phyloP scores from a whole-genome alignment of 1,284 basidiomycete species.

The Tausonia pullulans region DNA sequence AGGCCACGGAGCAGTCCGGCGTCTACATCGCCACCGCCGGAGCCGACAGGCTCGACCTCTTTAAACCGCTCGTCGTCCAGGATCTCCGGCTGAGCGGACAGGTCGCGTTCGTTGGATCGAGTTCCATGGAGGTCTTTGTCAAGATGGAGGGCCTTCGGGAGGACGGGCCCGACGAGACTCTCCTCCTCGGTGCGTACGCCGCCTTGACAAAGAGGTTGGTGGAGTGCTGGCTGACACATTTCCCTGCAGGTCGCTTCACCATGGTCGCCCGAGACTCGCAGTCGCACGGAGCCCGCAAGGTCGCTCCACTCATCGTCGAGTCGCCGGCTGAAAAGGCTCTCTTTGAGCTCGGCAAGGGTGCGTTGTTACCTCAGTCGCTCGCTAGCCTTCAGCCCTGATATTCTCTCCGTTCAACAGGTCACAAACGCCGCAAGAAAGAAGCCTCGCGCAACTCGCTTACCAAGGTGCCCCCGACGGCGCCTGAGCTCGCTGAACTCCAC shows the following conservation, averaged over 20 bases:
- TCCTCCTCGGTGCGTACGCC: constrained; percentile 48
- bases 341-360: constrained; percentile 57
- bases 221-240: not conserved
- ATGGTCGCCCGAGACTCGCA: constrained; percentile 69
- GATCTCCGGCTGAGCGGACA: constrained; percentile 66
- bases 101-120: constrained; percentile 62
- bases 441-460: constrained; percentile 48
- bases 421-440: constrained; percentile 47
- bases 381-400: not conserved
- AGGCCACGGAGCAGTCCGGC: constrained; percentile 45
- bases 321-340: constrained; percentile 54
- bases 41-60: constrained; percentile 50
- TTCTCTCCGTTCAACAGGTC: constrained; percentile 34
- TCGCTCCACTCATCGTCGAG: constrained; percentile 53
- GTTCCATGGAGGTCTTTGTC: constrained; percentile 49
- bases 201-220: not conserved
- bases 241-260: constrained; percentile 50
- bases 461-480: constrained; percentile 57
- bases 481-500: constrained; percentile 57
- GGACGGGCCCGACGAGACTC: constrained; percentile 41
- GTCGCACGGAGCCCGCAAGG: constrained; percentile 51
- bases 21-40: constrained; percentile 74
- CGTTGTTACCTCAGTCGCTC: constrained; percentile 17
- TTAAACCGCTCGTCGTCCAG: constrained; percentile 36
- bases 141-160: constrained; percentile 57